Conservation (phyloP, 176 grass and related monocot genomes). For the Cenchrus americanus region DNA sequence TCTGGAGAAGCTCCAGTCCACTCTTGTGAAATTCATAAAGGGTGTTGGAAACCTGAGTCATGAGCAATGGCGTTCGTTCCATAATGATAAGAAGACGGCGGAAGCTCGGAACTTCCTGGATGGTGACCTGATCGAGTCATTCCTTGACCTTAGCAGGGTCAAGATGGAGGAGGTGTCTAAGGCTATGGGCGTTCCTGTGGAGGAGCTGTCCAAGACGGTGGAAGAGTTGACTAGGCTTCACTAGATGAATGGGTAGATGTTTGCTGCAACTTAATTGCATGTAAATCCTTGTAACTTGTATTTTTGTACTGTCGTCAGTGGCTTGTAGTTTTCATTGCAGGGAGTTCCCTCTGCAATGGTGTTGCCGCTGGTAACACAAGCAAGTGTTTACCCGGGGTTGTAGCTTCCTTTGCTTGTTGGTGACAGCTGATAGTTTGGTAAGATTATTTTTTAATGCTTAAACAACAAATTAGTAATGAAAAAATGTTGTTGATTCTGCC, state of each 20-base stretch:
- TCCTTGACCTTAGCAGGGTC: conserved; percentile 74
- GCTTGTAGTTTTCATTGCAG: not conserved
- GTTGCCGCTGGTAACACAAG: not conserved
- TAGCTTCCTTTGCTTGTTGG: not conserved
- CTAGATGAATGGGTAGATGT: conserved; percentile 42
- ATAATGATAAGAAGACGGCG: conserved; percentile 71
- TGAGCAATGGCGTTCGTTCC: conserved; percentile 86
- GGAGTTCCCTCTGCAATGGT: not conserved
- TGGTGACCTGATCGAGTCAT: conserved; percentile 89
- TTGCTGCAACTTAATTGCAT: conserved; percentile 12
- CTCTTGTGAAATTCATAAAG: conserved; percentile 85
- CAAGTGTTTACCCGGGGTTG: not conserved
- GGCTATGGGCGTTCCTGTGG: conserved; percentile 60
- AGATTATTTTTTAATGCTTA: not conserved
- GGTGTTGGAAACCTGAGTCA: conserved; percentile 83
- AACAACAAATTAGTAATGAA: not conserved
- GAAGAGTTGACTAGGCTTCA: conserved; percentile 95
- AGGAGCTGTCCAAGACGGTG: conserved; percentile 89
- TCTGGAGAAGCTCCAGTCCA: conserved; percentile 81
- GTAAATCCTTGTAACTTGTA: conserved; percentile 21
- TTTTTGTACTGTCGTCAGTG: not conserved
- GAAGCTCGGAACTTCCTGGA: conserved; percentile 82
- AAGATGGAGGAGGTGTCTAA: conserved; percentile 88
- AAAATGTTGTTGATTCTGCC: not conserved
- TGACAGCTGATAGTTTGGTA: not conserved